Conservation (phyloP, 2,329 filamentous ascomycete genomes). For the Colletotrichum caudatum region DNA sequence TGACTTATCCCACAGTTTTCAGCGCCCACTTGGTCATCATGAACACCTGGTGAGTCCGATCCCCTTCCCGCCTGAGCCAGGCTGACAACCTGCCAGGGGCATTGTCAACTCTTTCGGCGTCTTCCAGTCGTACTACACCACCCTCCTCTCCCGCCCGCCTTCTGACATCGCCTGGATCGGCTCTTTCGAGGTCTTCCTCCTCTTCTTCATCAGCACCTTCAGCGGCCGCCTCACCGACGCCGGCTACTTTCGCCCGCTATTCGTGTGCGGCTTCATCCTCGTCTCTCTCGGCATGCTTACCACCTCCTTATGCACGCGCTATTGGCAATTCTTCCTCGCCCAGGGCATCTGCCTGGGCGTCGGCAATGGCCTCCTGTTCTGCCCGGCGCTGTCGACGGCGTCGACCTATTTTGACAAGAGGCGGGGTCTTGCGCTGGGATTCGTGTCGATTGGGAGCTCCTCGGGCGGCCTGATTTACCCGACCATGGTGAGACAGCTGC, state of each 20-base stretch:
- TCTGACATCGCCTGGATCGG: conserved; percentile 67
- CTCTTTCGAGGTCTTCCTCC: conserved; percentile 65
- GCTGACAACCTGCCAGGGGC: conserved; percentile 52
- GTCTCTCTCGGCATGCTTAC: conserved; percentile 61
- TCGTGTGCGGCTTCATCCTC: conserved; percentile 56
- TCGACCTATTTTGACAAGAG: conserved; percentile 73
- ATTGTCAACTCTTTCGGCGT: conserved; percentile 68
- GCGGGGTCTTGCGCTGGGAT: conserved; percentile 70
- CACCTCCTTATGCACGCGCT: conserved; percentile 57
- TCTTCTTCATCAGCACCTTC: conserved; percentile 67
- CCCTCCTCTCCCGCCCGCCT: conserved; percentile 53
- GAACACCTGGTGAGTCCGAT: conserved; percentile 59
- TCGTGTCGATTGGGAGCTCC: conserved; percentile 70
- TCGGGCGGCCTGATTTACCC: conserved; percentile 70
- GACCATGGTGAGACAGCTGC: conserved; percentile 66
- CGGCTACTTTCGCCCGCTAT: conserved; percentile 61
- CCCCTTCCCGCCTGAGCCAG: neutral
- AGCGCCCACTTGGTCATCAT: conserved; percentile 61
- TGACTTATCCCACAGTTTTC: conserved; percentile 46
- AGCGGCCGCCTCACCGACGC: conserved; percentile 66
- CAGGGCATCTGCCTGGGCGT: conserved; percentile 68
- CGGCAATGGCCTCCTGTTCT: conserved; percentile 73
- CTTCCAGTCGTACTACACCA: conserved; percentile 66
- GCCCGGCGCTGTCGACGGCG: conserved; percentile 72
- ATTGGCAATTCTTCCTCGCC: conserved; percentile 67